Conservation (phyloP, 2,329 filamentous ascomycete species). For the Hawksworthiomyces lignivorus region DNA sequence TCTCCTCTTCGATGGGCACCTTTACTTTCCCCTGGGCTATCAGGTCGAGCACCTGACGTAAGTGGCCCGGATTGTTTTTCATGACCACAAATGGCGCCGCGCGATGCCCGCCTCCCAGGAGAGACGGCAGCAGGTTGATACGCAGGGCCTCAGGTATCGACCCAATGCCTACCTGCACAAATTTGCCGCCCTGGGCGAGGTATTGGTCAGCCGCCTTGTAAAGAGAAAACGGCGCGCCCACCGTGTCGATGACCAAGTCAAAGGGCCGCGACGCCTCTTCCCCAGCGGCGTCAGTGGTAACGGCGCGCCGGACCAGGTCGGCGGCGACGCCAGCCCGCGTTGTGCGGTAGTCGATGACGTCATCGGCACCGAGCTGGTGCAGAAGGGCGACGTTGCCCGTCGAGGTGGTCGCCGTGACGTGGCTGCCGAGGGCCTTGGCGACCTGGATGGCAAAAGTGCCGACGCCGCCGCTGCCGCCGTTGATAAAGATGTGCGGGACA, state of each 20-base stretch:
- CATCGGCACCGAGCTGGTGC: conserved; percentile 27
- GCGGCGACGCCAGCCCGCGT: conserved; percentile 12
- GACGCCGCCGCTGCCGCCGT: conserved; percentile 29
- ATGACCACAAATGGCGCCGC: conserved; percentile 9
- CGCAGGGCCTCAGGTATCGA: not conserved
- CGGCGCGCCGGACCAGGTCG: conserved; percentile 6
- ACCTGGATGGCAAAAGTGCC: conserved; percentile 31
- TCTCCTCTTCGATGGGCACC: conserved; percentile 16
- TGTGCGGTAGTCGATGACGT: conserved; percentile 28
- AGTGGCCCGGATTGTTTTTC: conserved; percentile 7
- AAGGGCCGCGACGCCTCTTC: conserved; percentile 13
- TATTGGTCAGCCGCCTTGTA: conserved; percentile 16
- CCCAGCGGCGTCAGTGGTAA: not conserved
- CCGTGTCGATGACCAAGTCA: conserved; percentile 22
- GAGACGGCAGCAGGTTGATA: conserved; percentile 12
- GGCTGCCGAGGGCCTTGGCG: conserved; percentile 24
- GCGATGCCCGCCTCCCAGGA: conserved; percentile 14
- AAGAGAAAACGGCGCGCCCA: conserved; percentile 15
- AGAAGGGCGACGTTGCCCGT: conserved; percentile 26
- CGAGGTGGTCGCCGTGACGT: conserved; percentile 29
- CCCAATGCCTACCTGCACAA: conserved; percentile 16
- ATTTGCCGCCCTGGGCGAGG: conserved; percentile 15
- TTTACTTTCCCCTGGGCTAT: conserved; percentile 21
- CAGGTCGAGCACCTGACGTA: conserved; percentile 16
- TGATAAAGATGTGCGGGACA: conserved; percentile 22